Conservation (phyloP, 73 alveolate species). For the Paramecium caudatum region DNA sequence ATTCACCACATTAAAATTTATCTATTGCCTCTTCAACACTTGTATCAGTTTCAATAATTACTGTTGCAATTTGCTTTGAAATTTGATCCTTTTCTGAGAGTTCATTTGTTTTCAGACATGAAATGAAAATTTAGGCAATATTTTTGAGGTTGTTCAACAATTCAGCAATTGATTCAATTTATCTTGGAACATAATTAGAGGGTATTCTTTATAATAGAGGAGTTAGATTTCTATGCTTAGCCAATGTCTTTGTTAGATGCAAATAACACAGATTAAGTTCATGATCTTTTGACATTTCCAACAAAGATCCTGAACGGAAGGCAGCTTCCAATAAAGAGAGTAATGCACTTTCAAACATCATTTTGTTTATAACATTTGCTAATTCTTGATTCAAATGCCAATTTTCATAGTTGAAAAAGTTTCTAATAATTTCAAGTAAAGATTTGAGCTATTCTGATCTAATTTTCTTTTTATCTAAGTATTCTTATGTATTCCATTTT, state of each 20-base stretch:
- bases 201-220: conserved; percentile 91
- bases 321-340: conserved; percentile 96
- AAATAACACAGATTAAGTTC: conserved; percentile 90
- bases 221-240: conserved; percentile 83
- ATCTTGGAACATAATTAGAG: conserved; percentile 92
- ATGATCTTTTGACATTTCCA: conserved; percentile 96
- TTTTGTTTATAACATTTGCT: conserved; percentile 81
- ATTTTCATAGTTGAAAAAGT: conserved; percentile 79
- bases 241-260: conserved; percentile 86
- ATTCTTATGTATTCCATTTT: conserved; percentile 94
- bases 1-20: conserved; percentile 52
- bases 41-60: conserved; percentile 83
- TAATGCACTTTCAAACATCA: conserved; percentile 89
- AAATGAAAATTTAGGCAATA: conserved; percentile 88
- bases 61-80: conserved; percentile 89
- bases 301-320: conserved; percentile 95
- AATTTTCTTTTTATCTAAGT: conserved; percentile 93
- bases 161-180: conserved; percentile 87
- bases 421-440: conserved; percentile 89
- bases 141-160: conserved; percentile 86
- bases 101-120: conserved; percentile 83
- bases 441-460: conserved; percentile 87
- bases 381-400: conserved; percentile 81
- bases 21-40: conserved; percentile 86
- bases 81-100: conserved; percentile 72